Evolutionary conservation across 2,329 filamentous ascomycete species (phyloP), one percentile per base, ranked within the genome.

Genomic region (Aspergillus thermomutatus): DNA sequence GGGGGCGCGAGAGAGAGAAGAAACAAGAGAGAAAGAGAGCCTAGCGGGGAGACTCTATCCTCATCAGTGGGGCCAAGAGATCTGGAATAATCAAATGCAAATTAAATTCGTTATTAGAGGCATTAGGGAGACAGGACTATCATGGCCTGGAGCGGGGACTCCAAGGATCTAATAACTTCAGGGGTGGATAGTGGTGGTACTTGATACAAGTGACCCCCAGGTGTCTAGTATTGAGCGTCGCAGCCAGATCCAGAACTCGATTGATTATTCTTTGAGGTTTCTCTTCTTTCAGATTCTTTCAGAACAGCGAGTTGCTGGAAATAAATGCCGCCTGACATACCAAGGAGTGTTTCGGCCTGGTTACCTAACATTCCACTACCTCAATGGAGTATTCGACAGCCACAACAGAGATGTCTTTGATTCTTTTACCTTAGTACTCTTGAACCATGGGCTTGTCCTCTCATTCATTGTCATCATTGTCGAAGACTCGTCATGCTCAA

Each of bases 31-130:
- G 31, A 6, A 4, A 17, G 31, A 17, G 31, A 34, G 31, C 4
- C 31, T 17, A 31, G 49, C 47, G 49, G 53, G 55, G 47, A 41
- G 54, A 51, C 48, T 54, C 50, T 56, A 49, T 50, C 54, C 48
- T 57, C 54, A 26, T 43, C 52, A 52, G 61, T 64, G 61, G 61
- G 60, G 60, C 60, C 58, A 56, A 49, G 49, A 55, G 62, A 64
- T 63, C 60, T 56, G 45, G 57, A 50, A 55, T 59, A 59, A 63
- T 62, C 59, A 58, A 62, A 53, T 58, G 53, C 53, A 60, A 62
- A 61, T 62, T 61, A 59, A 50, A 50, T 41, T 47, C 37, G 46
- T 28, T 50, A 46, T 52, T 52, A 43, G 7, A 17, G 31, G 31
- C 14, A 7, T 7, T 37, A 37, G 14, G 17, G 5, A 17, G 31